Evolutionary conservation across 306 rosid species (phyloP), one percentile per base, ranked within the genome.

Genomic region (Psophocarpus tetragonolobus): DNA sequence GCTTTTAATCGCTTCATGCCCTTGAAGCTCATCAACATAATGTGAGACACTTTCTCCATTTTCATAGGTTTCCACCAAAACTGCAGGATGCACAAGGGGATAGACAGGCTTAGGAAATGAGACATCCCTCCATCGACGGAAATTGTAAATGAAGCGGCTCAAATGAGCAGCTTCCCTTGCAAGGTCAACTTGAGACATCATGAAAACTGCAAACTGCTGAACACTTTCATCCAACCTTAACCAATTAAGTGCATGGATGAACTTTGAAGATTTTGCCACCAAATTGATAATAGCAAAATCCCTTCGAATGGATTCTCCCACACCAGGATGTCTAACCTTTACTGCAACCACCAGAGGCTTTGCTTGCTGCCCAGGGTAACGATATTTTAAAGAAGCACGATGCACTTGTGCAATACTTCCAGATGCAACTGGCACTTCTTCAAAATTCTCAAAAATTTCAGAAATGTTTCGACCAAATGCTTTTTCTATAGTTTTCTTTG

Each of bases 141-240:
- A 92, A 85, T 92, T 92, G 82, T 88, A 92, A 74, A 90, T 90
- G 77, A 90, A 92, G 68, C 97, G 95, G 86, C 93, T 90, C 90
- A 92, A 88, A 80, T 92, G 91, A 33, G 97, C 91, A 84, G 97
- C 97, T 87, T 92, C 97, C 85, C 96, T 87, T 0, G 97, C 91
- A 81, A 92, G 95, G 76, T 92, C 97, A 85, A 92, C 97, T 88
- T 92, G 97, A 80, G 97, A 92, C 97, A 92, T 82, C 97, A 92
- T 92, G 80, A 87, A 92, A 77, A 88, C 95, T 24, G 91, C 90
- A 87, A 92, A 92, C 82, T 92, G 97, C 75, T 89, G 94, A 29
- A 92, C 97, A 71, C 97, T 92, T 74, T 92, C 96, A 75, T 92
- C 97, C 89, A 92, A 82, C 78, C 96, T 86, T 86, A 91, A 82